Conservation (phyloP, 2,329 filamentous ascomycete genomes). For the Ceratocystiopsis minuta region DNA sequence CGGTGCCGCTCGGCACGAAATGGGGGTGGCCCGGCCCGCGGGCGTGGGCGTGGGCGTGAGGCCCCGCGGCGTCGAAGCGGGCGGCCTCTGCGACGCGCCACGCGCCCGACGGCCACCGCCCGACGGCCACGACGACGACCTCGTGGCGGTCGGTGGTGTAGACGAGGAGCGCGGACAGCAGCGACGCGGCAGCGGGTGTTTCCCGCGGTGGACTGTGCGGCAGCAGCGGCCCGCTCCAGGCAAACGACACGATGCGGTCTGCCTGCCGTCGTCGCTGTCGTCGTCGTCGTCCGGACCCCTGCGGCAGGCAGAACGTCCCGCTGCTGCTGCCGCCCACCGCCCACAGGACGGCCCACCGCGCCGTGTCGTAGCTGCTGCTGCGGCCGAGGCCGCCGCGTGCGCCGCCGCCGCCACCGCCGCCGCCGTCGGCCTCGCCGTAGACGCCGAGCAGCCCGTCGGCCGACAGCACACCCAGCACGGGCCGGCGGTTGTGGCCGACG, state of each 20-base stretch:
- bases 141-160: conserved; percentile 16
- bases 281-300: too few species aligned
- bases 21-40: conserved; percentile 24
- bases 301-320: conserved; percentile 8
- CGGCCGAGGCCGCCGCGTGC: conserved; percentile 1
- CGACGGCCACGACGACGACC: conserved; percentile 1
- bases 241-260: conserved; percentile 31
- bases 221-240: conserved; percentile 24
- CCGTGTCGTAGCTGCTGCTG: conserved; percentile 14
- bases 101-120: background rate
- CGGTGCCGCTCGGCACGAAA: conserved; percentile 27
- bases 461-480: conserved; percentile 32
- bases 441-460: conserved; percentile 31
- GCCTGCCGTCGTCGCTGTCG: conserved; percentile 8
- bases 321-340: conserved; percentile 27
- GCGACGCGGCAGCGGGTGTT: too few species aligned
- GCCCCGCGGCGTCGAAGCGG: conserved; percentile 29
- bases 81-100: conserved; percentile 34
- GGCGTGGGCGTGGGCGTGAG: conserved; percentile 17
- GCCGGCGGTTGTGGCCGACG: conserved; percentile 34
- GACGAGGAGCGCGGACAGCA: conserved; percentile 23
- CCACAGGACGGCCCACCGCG: conserved; percentile 36
- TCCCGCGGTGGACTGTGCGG: too few species aligned
- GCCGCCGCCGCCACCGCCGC: too few species aligned
- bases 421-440: conserved; percentile 26